These are phyloP conservation scores for Tetracladium maxilliforme DNA, from an alignment of 2,329 filamentous ascomycete genomes.

Conservation along the genomic window DNA sequence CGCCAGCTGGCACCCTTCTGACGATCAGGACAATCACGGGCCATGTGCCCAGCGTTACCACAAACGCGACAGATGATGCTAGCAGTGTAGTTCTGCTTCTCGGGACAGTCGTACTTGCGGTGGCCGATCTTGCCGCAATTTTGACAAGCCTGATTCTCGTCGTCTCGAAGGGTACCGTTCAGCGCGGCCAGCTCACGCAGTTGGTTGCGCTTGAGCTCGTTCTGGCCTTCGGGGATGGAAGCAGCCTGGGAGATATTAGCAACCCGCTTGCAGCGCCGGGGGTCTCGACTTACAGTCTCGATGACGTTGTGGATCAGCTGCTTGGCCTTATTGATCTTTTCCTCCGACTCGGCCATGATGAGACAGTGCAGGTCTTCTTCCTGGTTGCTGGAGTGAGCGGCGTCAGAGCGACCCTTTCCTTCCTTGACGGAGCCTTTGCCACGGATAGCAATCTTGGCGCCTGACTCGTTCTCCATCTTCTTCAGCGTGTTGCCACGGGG, in stretches of 20 bases:
- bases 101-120: constrained; percentile 95
- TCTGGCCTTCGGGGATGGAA: constrained; percentile 95
- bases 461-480: constrained; percentile 97
- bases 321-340: constrained; percentile 99
- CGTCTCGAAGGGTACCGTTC: constrained; percentile 96
- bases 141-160: constrained; percentile 98
- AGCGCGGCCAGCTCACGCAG: constrained; percentile 93
- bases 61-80: constrained; percentile 98
- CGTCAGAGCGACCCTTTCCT: constrained; percentile 97
- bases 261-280: constrained; percentile 1
- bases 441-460: constrained; percentile 97
- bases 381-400: constrained; percentile 98
- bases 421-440: constrained; percentile 99
- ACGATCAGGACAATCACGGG: constrained; percentile 89
- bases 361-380: constrained; percentile 98
- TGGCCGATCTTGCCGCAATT: constrained; percentile 99
- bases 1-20: constrained; percentile 82
- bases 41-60: constrained; percentile 97
- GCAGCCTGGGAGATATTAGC: constrained; percentile 54
- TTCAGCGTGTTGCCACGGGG: constrained; percentile 99
- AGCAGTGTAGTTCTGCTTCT: constrained; percentile 96
- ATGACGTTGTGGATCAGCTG: constrained; percentile 97
- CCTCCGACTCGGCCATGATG: constrained; percentile 99
- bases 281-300: constrained; percentile 61
- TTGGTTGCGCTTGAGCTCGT: constrained; percentile 97